Evolutionary conservation across 1,284 basidiomycete species (phyloP).

Genomic region (Ustanciosporium gigantosporum): DNA sequence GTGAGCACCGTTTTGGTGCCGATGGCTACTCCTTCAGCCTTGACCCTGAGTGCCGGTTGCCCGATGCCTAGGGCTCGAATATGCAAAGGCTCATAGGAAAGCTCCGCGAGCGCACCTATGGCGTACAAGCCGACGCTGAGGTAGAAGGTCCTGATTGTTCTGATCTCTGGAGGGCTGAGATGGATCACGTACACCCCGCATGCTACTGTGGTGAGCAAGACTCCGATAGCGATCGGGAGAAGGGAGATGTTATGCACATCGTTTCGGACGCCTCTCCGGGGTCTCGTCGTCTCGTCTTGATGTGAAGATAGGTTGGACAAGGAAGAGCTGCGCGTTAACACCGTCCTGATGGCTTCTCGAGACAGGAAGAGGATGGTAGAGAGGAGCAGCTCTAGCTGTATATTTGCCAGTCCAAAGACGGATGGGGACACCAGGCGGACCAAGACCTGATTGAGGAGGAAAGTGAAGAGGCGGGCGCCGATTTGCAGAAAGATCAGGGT

Average conservation of each 20-base stretch:
- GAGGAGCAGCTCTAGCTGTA: slow-evolving; percentile 82
- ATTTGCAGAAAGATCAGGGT: slow-evolving; percentile 85
- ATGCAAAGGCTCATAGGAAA: slow-evolving; percentile 51
- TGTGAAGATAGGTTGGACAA: neutral
- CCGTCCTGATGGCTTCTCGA: slow-evolving; percentile 74
- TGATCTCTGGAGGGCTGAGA: slow-evolving; percentile 37
- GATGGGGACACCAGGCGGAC: slow-evolving; percentile 81
- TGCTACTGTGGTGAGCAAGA: slow-evolving; percentile 19
- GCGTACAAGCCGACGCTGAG: slow-evolving; percentile 46
- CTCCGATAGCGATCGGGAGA: slow-evolving; percentile 44
- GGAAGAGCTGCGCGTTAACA: slow-evolving; percentile 24
- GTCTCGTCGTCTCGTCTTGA: neutral
- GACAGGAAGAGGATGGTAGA: slow-evolving; percentile 89
- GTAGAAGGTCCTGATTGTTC: slow-evolving; percentile 22
- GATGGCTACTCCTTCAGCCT: slow-evolving; percentile 51
- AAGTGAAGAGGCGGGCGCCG: slow-evolving; percentile 80
- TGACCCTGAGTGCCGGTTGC: slow-evolving; percentile 39
- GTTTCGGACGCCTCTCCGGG: slow-evolving; percentile 7
- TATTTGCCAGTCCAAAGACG: slow-evolving; percentile 81
- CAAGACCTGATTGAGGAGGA: slow-evolving; percentile 82
- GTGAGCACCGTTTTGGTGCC: slow-evolving; percentile 41
- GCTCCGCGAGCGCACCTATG: slow-evolving; percentile 48
- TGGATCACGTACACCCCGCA: slow-evolving; percentile 22
- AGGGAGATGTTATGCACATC: slow-evolving; percentile 51
- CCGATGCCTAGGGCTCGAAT: slow-evolving; percentile 40